These are phyloP conservation scores for Talaromyces liani DNA, from an alignment of 495 filamentous ascomycete genomes.

Conservation along the genomic window DNA sequence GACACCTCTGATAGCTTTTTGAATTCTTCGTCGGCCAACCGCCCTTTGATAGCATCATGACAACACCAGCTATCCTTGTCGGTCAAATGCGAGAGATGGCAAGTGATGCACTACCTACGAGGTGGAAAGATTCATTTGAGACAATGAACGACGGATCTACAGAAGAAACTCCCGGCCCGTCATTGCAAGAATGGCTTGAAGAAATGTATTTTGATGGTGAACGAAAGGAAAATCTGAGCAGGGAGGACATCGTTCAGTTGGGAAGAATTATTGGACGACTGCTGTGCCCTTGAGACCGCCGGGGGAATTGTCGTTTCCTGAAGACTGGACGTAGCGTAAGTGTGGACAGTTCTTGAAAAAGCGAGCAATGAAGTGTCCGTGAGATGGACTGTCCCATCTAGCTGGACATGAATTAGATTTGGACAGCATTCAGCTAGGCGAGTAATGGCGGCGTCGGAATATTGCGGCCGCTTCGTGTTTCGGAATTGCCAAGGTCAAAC, in stretches of 20 bases:
- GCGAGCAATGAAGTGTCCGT: too few relatives aligned
- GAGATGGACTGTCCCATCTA: too few relatives aligned
- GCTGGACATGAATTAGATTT: too few relatives aligned
- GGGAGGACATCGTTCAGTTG: constrained; percentile 23
- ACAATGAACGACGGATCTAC: neutral
- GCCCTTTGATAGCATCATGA: constrained; percentile 28
- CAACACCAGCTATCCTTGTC: constrained; percentile 23
- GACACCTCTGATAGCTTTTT: constrained; percentile 26
- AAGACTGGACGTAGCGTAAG: too few relatives aligned
- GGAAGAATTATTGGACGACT: constrained; percentile 22
- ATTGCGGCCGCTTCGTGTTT: too few relatives aligned
- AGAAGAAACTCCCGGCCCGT: constrained; percentile 15
- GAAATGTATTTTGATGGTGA: constrained; percentile 26
- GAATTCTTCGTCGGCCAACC: constrained; percentile 30
- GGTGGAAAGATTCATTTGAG: constrained; percentile 22
- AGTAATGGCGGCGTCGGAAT: too few relatives aligned
- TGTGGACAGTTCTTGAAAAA: too few relatives aligned
- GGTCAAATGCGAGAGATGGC: constrained; percentile 27
- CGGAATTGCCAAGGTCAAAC: too few relatives aligned
- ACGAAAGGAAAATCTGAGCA: constrained; percentile 18
- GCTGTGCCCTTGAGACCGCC: neutral
- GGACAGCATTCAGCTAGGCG: too few relatives aligned
- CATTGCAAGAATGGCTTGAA: constrained; percentile 29
- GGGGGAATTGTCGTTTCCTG: too few relatives aligned
- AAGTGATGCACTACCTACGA: constrained; percentile 23